Evolutionary conservation across 108 stramenopile genomes (phyloP), one percentile per base, ranked within the genome.

Genomic region (Fragilariopsis cylindrus): DNA sequence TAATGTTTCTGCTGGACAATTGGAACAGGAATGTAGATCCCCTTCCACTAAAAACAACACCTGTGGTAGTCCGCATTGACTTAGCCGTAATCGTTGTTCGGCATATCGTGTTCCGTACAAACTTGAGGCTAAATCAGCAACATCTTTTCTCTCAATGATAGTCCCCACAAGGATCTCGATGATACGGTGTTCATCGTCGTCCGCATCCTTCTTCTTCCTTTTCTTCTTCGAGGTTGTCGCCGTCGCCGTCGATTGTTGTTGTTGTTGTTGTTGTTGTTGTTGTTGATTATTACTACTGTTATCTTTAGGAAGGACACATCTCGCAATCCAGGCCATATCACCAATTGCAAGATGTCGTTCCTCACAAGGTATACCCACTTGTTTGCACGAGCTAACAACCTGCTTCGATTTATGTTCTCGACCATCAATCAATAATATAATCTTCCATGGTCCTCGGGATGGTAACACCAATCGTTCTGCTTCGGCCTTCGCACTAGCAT

Each of bases 301-400:
- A 19, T 49, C 39, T 9, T 47, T 50, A 11, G 48, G 55, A 48
- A 44, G 3, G 18, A 15, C 11, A 12, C 72, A 65, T 48, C 75
- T 71, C 30, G 88, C 88, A 44, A 88, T 84, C 88, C 88, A 88
- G 15, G 82, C 70, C 84, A 88, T 85, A 56, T 88, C 88, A 12
- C 88, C 88, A 76, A 88, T 88, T 2, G 88, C 82, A 19, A 88
- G 63, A 3, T 60, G 40, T 8, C 88, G 85, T 73, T 78, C 71
- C 62, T 88, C 85, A 52, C 75, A 70, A 11, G 82, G 82, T 64
- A 88, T 82, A 9, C 83, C 83, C 19, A 72, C 71, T 48, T 75
- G 73, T 55, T 73, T 73, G 65, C 70, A 76, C 21, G 74, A 65
- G 41, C 77, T 57, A 3, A 73, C 60, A 1, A 86, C 73, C 4